Base-by-base conservation (phyloP, 306 rosid species). In the Erythrophleum fordii region DNA sequence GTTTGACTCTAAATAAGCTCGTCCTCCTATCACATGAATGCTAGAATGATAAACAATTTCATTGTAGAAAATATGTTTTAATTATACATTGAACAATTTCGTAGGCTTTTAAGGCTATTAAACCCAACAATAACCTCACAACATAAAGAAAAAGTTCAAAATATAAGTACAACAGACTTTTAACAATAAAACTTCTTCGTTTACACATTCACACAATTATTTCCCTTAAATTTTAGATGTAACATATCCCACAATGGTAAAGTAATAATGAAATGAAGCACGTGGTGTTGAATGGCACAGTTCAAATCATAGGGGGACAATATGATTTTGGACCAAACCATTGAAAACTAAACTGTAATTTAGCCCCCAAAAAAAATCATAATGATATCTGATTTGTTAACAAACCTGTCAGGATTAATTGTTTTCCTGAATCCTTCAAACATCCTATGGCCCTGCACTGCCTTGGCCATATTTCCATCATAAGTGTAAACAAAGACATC, bases 381-480 rank as follows among this genome's bases (percentile, higher is more conserved):
- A 25, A 34, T 53, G 22, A 67, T 60, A 51, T 76, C 44, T 28
- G 62, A 34, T 66, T 39, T 14, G 22, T 12, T 26, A 71, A 78
- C 86, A 17, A 72, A 95, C 99, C 98, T 93, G 89, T 93, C 97
- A 9, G 99, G 99, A 73, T 87, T 96, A 71, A 96, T 92, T 34
- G 97, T 92, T 86, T 96, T 96, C 37, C 87, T 82, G 80, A 93
- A 96, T 52, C 99, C 99, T 81, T 92, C 97, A 80, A 92, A 93
- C 83, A 88, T 88, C 83, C 99, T 82, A 76, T 96, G 99, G 18
- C 99, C 99, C 69, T 96, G 99, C 69, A 96, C 98, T 11, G 98
- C 97, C 87, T 93, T 96, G 9, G 99, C 99, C 99, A 96, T 96
- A 82, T 96, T 96, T 77, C 99, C 99, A 70, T 96, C 98, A 18